Percentiles rank a stretch among this genome's conserved stretches.
These are phyloP conservation scores for Pyrenochaeta sp. DNA, from an alignment of 2,329 filamentous ascomycete species.

Conservation along the genomic window DNA sequence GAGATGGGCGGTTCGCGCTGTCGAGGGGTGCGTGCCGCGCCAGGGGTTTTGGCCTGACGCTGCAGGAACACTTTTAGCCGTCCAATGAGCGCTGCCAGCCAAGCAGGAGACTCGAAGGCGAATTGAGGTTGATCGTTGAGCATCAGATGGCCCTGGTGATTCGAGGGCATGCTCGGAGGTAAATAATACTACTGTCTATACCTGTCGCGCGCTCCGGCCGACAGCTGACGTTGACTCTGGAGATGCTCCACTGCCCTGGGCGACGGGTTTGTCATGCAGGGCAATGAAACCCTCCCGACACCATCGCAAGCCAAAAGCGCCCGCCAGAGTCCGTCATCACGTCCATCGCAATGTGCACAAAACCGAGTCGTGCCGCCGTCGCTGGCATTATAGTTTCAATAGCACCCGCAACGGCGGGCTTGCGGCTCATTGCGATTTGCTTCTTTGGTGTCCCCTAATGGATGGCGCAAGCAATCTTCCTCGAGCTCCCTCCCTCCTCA, in stretches of 20 bases:
- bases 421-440: conserved; percentile 7
- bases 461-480: conserved; percentile 14
- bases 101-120: conserved; percentile 4
- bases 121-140: background rate
- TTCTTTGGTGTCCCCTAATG: background rate
- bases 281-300: conserved; percentile 6
- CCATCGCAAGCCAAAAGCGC: background rate
- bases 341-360: conserved; percentile 1
- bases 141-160: background rate
- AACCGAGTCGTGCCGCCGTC: background rate
- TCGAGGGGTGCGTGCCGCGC: conserved; percentile 32
- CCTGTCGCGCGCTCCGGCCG: background rate
- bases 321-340: background rate
- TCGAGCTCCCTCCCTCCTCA: background rate
- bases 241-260: conserved; percentile 6
- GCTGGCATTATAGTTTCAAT: background rate
- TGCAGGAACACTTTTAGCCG: conserved; percentile 36
- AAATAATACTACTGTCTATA: background rate
- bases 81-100: conserved; percentile 10
- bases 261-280: conserved; percentile 1
- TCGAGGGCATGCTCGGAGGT: conserved; percentile 1
- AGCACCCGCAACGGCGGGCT: conserved; percentile 23
- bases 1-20: conserved; percentile 33
- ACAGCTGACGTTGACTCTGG: conserved; percentile 4
- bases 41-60: conserved; percentile 19